Percentiles rank a stretch among this genome's conserved stretches.
phyloP scores from a whole-genome alignment of 345 rosid genomes.

The Salix arbutifolia region DNA sequence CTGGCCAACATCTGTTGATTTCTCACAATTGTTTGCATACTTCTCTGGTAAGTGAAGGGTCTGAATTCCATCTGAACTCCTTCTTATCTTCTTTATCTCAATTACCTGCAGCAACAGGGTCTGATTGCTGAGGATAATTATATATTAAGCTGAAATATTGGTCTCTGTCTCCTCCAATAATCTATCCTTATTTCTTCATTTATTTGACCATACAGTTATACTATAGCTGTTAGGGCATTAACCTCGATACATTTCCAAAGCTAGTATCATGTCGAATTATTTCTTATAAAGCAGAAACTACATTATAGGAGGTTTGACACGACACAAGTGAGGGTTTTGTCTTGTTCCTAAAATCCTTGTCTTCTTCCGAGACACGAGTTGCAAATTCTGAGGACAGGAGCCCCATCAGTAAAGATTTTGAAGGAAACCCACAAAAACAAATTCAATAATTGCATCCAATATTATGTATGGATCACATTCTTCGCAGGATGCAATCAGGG shows the following conservation, averaged over 20 bases:
- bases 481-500: conserved; percentile 24
- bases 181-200: not conserved
- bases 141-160: not conserved
- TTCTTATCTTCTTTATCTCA: not conserved
- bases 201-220: not conserved
- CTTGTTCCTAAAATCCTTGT: not conserved
- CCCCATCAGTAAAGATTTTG: conserved; percentile 10
- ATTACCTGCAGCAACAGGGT: not conserved
- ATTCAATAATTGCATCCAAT: conserved; percentile 35
- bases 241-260: not conserved
- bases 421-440: conserved; percentile 16
- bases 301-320: not conserved
- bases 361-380: conserved; percentile 1
- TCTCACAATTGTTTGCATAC: not conserved
- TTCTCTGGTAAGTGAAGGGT: not conserved
- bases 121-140: not conserved
- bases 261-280: not conserved
- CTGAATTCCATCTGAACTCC: not conserved
- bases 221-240: not conserved
- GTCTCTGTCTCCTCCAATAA: not conserved
- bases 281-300: not conserved
- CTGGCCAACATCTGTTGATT: not conserved
- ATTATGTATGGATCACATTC: conserved; percentile 34
- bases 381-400: not conserved
- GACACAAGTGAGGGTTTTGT: not conserved